Percentiles rank a stretch among this genome's conserved stretches.
phyloP scores from a whole-genome alignment of 768 basidiomycete species.

The Pisolithus orientalis region DNA sequence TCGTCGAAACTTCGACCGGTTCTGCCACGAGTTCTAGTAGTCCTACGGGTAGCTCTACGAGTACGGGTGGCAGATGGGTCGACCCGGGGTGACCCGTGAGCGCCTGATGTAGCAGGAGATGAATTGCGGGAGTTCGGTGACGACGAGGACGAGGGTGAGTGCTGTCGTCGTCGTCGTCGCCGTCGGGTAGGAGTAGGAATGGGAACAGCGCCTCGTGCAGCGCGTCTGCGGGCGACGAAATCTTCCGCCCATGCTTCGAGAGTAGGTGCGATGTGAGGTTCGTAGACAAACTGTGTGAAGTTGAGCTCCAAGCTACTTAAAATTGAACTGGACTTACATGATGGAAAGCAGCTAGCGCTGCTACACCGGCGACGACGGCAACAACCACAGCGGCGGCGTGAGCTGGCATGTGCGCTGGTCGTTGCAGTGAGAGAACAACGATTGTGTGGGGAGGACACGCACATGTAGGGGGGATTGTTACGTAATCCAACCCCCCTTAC shows the following conservation, averaged over 20 bases:
- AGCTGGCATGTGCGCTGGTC: slow-evolving; percentile 16
- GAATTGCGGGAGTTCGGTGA: slow-evolving; percentile 6
- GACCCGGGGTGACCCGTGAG: neutral
- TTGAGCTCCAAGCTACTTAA: neutral
- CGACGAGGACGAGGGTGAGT: neutral
- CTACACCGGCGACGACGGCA: slow-evolving; percentile 44
- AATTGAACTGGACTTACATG: slow-evolving; percentile 35
- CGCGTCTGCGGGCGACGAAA: slow-evolving; percentile 26
- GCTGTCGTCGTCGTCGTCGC: slow-evolving; percentile 5
- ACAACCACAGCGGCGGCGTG: slow-evolving; percentile 42
- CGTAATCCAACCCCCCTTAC: too few species aligned
- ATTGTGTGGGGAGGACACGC: too few species aligned
- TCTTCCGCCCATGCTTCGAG: slow-evolving; percentile 41
- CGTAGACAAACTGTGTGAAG: slow-evolving; percentile 52
- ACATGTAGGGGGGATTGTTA: too few species aligned
- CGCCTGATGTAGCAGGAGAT: neutral
- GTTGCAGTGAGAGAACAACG: too few species aligned
- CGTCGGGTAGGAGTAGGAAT: slow-evolving; percentile 10
- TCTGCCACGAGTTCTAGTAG: neutral
- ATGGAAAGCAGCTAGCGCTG: slow-evolving; percentile 49
- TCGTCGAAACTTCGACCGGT: slow-evolving; percentile 12
- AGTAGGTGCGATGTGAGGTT: slow-evolving; percentile 60
- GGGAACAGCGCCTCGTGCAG: slow-evolving; percentile 17
- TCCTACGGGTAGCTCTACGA: neutral
- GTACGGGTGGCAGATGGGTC: neutral